Conservation (phyloP, 2,329 filamentous ascomycete genomes). For the Curvularia lunata region DNA sequence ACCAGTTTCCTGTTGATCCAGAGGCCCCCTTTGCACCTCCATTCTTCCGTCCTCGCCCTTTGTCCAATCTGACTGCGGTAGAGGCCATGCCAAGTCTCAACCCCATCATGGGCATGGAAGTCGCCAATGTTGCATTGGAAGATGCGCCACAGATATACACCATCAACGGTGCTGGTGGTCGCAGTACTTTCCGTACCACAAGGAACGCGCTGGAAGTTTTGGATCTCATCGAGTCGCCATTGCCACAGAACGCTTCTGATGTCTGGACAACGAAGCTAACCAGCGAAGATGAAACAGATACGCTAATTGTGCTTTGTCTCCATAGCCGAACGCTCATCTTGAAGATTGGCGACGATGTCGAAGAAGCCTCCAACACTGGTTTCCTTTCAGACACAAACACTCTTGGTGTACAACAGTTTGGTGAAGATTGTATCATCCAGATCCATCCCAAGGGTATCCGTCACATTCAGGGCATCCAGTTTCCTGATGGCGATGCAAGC, state of each 20-base stretch:
- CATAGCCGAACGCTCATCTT: conserved; percentile 88
- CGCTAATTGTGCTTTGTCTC: conserved; percentile 95
- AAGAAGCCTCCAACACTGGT: conserved; percentile 91
- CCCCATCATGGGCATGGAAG: conserved; percentile 87
- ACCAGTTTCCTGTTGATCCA: conserved; percentile 79
- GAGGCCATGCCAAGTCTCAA: conserved; percentile 89
- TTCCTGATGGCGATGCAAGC: conserved; percentile 31
- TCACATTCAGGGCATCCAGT: conserved; percentile 73
- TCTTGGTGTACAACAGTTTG: conserved; percentile 89
- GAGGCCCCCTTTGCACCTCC: conserved; percentile 74
- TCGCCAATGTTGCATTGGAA: conserved; percentile 87
- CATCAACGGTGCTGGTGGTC: conserved; percentile 84
- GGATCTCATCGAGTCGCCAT: conserved; percentile 92
- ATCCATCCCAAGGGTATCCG: conserved; percentile 96
- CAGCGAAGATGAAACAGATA: conserved; percentile 82
- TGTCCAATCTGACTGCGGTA: conserved; percentile 83
- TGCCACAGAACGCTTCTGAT: conserved; percentile 85
- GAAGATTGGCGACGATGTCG: conserved; percentile 95
- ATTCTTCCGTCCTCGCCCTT: conserved; percentile 81
- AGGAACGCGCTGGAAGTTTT: conserved; percentile 93
- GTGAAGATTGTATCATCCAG: conserved; percentile 90
- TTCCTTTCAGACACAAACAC: conserved; percentile 90
- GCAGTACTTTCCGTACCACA: conserved; percentile 88
- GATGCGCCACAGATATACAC: conserved; percentile 97
- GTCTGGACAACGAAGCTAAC: conserved; percentile 96